Evolutionary conservation across 2,329 filamentous ascomycete species (phyloP).

Genomic region (Dothistroma septosporum): DNA sequence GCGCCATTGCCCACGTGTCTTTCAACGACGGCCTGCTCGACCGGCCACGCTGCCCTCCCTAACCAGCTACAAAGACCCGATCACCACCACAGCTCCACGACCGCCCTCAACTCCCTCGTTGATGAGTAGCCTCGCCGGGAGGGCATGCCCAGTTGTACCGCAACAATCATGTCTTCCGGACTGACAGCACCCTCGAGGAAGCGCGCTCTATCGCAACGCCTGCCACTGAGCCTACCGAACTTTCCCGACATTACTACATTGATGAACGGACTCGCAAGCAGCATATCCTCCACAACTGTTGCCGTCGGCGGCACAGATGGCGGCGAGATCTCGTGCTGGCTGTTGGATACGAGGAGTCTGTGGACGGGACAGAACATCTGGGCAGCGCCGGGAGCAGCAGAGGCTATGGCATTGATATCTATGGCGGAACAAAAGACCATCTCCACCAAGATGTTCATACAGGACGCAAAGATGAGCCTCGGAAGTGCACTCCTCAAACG

Average conservation of each 20-base stretch:
- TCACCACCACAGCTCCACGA: background rate
- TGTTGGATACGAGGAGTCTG: constrained; percentile 46
- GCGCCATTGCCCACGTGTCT: background rate
- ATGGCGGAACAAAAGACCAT: constrained; percentile 54
- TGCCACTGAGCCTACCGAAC: constrained; percentile 16
- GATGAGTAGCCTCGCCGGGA: background rate
- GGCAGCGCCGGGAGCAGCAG: constrained; percentile 39
- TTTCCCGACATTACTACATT: constrained; percentile 21
- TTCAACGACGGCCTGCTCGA: background rate
- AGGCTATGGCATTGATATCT: constrained; percentile 42
- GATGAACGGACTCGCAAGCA: constrained; percentile 21
- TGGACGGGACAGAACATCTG: constrained; percentile 47
- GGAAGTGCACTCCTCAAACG: constrained; percentile 71
- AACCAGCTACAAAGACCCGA: background rate
- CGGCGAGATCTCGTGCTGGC: constrained; percentile 44
- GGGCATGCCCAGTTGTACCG: background rate
- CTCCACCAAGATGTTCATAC: constrained; percentile 50
- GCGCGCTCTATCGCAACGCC: constrained; percentile 17
- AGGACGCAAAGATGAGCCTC: constrained; percentile 69
- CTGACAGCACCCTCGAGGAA: constrained; percentile 21
- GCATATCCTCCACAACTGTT: constrained; percentile 15
- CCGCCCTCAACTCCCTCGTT: background rate
- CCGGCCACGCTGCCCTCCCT: background rate
- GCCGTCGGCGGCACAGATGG: constrained; percentile 10
- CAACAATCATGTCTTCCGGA: constrained; percentile 8